Base-by-base conservation (phyloP, 2,329 filamentous ascomycete genomes). In the Penicillium sp. region DNA sequence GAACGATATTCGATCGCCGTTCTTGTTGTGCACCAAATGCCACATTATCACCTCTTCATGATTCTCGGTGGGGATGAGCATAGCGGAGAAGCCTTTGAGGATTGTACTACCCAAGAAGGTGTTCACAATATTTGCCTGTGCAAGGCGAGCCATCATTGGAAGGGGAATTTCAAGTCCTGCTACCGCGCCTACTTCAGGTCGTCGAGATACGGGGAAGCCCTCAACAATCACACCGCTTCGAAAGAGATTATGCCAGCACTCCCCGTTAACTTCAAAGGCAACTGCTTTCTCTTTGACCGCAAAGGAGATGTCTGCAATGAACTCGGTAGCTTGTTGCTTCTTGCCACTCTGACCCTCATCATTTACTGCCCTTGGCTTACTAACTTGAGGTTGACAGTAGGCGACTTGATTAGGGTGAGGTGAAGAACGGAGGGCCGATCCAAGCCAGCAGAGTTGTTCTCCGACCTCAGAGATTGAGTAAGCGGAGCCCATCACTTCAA, bases 381-480 rank as follows among this genome's bases (percentile, higher is more conserved):
- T 19, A 38, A 53, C 50, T 17, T 26, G 33, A 50, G 68, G 68
- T 28, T n/a, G 50, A 49, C 69, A 68, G 22, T 58, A 65, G 9
- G 40, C 47, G 7, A 70, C 44, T 38, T 64, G 63, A 15, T 19
- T 10, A 17, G 60, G 33, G 51, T 56, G 50, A 17, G 68, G 58
- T 0, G 75, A 74, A 3, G 69, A 64, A 13, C 70, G 68, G 53
- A 78, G 62, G 4, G 76, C 71, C 42, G 74, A 68, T 26, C 66
- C 69, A 8, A 79, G 63, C 77, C 77, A 79, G 17, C 73, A 73
- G 42, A 79, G 50, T 58, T 77, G 73, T 61, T 79, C 68, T 7
- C 71, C 76, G 47, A 76, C 60, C 59, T 79, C 76, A n/a, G 69
- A 70, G 17, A 78, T 49, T 35, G 60, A 44, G 47, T 64, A 26